These are phyloP conservation scores for Globisporangium barbulae DNA, from an alignment of 352 stramenopile species.

Conservation along the genomic window DNA sequence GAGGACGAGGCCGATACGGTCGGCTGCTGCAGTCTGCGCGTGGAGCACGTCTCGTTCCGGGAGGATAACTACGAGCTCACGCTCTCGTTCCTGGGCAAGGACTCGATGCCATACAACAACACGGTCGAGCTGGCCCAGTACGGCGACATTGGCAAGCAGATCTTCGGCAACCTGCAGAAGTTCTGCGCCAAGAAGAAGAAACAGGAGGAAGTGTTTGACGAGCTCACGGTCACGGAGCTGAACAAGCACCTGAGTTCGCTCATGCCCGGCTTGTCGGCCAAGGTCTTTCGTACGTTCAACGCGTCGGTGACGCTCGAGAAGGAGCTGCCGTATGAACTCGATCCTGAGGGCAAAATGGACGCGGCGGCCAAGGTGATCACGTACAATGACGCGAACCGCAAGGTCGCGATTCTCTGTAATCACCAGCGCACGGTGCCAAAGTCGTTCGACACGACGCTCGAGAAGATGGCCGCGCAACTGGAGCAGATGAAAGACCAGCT, in stretches of 20 bases:
- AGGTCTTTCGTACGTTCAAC: conserved; percentile 99
- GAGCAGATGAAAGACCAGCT: conserved; percentile 93
- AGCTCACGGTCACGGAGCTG: conserved; percentile 93
- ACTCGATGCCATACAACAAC: conserved; percentile 99
- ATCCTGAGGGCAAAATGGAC: conserved; percentile 61
- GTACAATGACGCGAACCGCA: conserved; percentile 99
- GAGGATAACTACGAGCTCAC: conserved; percentile 93
- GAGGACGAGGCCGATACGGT: conserved; percentile 99
- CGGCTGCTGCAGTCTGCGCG: conserved; percentile 98
- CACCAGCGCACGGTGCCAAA: conserved; percentile 99
- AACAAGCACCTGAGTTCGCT: conserved; percentile 98
- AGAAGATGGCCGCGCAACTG: conserved; percentile 94
- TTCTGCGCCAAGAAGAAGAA: conserved; percentile 97
- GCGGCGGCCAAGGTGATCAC: conserved; percentile 92
- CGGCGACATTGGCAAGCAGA: conserved; percentile 82
- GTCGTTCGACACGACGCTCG: conserved; percentile 92
- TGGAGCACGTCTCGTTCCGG: conserved; percentile 98
- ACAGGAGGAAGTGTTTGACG: conserved; percentile 97
- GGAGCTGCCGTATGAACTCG: conserved; percentile 83
- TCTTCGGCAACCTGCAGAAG: conserved; percentile 96
- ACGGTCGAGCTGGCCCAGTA: conserved; percentile 95
- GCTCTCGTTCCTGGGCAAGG: conserved; percentile 99
- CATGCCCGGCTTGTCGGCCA: conserved; percentile 98
- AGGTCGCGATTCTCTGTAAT: conserved; percentile 99
- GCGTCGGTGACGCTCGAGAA: conserved; percentile 98